Base-by-base conservation (phyloP, 2,329 filamentous ascomycete species). In the Colletotrichum tropicale region DNA sequence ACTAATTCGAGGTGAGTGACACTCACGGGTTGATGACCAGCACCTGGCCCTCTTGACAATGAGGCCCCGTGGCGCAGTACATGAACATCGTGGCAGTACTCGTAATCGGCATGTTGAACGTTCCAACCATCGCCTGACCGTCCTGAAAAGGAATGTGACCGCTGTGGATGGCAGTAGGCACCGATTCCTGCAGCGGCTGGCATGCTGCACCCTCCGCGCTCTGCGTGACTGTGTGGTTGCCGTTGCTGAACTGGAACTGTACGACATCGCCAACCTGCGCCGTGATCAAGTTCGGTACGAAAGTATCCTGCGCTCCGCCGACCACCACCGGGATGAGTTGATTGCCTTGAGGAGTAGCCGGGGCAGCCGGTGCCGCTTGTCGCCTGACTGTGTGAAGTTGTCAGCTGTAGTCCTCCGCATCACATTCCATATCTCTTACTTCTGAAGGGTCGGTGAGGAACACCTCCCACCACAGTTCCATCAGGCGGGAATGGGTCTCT, bases 21-120 rank as follows among this genome's bases (percentile, higher is more conserved):
- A 78, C 84, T 75, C 71, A 86, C 85, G 86, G 86, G 74, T 91
- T 91, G 52, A 91, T 85, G 8, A 89, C 84, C 82, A 89, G 86
- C 32, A 88, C 85, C 83, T 90, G 89, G 9, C 88, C 89, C 10
- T 79, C 80, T 78, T 89, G 86, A 61, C 89, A 90, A 74, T 90
- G 88, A 5, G 85, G 85, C 0, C 82, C 85, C 4, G 86, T 86
- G 1, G 88, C 87, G 72, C 89, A 91, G 80, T 90, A 91, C 36
- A 89, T 76, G 80, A 88, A 90, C 74, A 90, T 86, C 8, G 88
- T 84, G 3, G 86, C 83, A 0, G 85, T 83, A 73, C 82, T 84
- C 32, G 84, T 85, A 21, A 91, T 80, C 13, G 84, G 83, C 79
- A 91, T 84, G 72, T 84, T 87, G 78, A 89, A 91, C 2, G 85